These are phyloP conservation scores for Boletus barrowsii DNA, from an alignment of 768 basidiomycete species.

Conservation along the genomic window DNA sequence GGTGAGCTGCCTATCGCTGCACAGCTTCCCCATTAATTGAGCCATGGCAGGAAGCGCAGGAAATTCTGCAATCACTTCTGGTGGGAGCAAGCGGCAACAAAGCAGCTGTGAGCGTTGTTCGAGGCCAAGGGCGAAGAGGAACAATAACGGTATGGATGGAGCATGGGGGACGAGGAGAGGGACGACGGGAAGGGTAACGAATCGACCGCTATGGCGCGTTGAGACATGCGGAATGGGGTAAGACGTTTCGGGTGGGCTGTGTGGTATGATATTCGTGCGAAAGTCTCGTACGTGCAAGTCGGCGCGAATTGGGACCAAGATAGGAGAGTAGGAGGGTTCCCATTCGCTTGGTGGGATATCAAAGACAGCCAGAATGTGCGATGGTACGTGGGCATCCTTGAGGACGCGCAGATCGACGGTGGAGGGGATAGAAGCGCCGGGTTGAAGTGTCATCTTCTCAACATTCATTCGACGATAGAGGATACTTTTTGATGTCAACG, in stretches of 20 bases:
- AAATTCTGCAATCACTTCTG: constrained; percentile 51
- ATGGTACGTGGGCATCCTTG: constrained; percentile 47
- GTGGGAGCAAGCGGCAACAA: constrained; percentile 52
- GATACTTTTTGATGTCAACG: constrained; percentile 20
- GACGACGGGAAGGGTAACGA: constrained; percentile 53
- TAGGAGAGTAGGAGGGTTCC: constrained; percentile 34
- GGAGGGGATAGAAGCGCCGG: constrained; percentile 34
- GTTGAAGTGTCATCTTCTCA: constrained; percentile 19
- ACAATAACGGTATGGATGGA: constrained; percentile 51
- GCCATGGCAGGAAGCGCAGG: constrained; percentile 61
- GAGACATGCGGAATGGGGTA: constrained; percentile 30
- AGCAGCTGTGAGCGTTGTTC: constrained; percentile 47
- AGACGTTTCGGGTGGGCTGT: constrained; percentile 32
- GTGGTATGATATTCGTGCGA: constrained; percentile 35
- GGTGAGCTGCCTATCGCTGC: constrained; percentile 36
- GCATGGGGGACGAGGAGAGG: constrained; percentile 48
- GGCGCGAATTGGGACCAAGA: constrained; percentile 53
- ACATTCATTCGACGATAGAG: constrained; percentile 36
- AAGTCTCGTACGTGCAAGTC: constrained; percentile 42
- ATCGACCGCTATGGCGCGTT: constrained; percentile 20
- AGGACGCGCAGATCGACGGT: constrained; percentile 48
- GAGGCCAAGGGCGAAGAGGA: constrained; percentile 56
- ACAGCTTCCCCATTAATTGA: constrained; percentile 41
- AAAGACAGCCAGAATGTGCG: constrained; percentile 53
- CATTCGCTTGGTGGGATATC: constrained; percentile 29